Conservation (phyloP, 331 rosid species). For the Quercus phellos region DNA sequence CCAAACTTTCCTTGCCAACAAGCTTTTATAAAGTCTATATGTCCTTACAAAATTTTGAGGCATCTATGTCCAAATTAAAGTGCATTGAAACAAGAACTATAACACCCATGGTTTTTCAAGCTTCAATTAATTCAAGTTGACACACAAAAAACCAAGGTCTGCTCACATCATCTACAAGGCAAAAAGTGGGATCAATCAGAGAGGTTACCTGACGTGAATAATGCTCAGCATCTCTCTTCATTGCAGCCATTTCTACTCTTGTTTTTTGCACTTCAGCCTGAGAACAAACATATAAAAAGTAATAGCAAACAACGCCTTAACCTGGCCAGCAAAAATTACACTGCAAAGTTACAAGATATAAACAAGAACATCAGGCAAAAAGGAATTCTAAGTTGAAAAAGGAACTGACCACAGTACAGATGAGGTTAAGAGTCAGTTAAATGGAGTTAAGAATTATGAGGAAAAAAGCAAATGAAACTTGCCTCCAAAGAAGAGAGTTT, state of each 20-base stretch:
- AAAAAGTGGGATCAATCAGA: constrained; percentile 2
- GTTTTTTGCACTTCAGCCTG: constrained; percentile 87
- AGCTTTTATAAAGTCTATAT: neutral
- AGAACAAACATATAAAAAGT: constrained; percentile 22
- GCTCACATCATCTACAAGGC: neutral
- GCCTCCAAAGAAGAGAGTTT: constrained; percentile 83
- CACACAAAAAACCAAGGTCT: neutral
- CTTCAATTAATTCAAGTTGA: neutral
- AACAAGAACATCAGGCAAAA: neutral
- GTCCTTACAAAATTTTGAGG: neutral
- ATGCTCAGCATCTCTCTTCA: constrained; percentile 99
- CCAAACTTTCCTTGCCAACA: too few relatives aligned
- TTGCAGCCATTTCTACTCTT: constrained; percentile 99
- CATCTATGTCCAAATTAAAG: neutral
- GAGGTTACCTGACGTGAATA: constrained; percentile 88
- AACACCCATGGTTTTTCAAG: neutral
- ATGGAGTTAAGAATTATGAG: neutral
- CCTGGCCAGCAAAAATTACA: constrained; percentile 12
- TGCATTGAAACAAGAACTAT: neutral
- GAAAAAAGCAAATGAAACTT: constrained; percentile 21
- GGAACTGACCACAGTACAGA: neutral
- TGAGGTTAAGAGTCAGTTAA: neutral
- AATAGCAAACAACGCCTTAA: constrained; percentile 1
- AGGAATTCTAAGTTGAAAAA: neutral
- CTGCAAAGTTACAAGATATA: constrained; percentile 8